Conservation (phyloP, 2,329 filamentous ascomycete species). For the Talaromyces atroroseus region DNA sequence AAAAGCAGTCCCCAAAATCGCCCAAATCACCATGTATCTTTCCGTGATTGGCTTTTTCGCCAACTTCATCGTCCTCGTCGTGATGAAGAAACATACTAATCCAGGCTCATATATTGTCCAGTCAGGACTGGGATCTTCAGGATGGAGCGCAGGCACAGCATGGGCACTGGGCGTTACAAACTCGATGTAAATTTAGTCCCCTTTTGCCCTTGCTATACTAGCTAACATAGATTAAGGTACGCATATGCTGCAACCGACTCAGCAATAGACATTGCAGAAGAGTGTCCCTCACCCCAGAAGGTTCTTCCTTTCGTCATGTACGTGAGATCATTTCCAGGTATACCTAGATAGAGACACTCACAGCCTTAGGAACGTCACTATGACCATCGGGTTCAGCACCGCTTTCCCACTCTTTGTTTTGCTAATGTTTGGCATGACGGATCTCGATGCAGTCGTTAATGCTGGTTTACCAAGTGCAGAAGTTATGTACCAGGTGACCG, state of each 20-base stretch:
- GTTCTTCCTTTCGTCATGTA: too few relatives aligned
- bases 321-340: not conserved
- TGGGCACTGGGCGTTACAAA: conserved; percentile 15
- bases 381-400: conserved; percentile 24
- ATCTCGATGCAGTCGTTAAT: conserved; percentile 23
- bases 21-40: conserved; percentile 1
- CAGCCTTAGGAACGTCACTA: conserved; percentile 22
- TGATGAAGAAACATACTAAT: conserved; percentile 6
- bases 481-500: conserved; percentile 17
- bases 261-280: too few relatives aligned
- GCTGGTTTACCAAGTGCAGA: not conserved
- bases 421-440: conserved; percentile 22
- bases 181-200: not conserved
- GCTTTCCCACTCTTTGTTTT: conserved; percentile 24
- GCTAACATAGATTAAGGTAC: not conserved
- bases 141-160: conserved; percentile 11
- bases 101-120: conserved; percentile 7
- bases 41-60: conserved; percentile 4
- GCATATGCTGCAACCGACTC: not conserved
- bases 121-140: conserved; percentile 7
- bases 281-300: too few relatives aligned
- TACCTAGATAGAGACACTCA: not conserved
- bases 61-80: not conserved
- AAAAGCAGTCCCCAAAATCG: conserved; percentile 2
- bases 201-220: too few relatives aligned